Conservation (phyloP, 257 asterid genomes). For the Sherardia arvensis region DNA sequence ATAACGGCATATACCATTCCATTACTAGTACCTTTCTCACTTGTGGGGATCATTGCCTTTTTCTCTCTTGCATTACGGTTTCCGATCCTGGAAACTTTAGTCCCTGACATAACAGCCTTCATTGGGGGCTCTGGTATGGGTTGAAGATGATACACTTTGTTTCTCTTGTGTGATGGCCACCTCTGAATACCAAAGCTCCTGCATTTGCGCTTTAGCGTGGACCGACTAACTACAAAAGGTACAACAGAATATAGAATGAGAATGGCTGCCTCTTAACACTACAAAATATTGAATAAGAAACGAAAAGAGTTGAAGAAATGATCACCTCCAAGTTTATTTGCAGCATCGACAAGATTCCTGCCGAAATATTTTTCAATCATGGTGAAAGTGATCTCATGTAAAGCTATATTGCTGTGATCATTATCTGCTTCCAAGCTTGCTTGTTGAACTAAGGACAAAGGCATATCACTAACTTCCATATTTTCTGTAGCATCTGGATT, state of each 20-base stretch:
- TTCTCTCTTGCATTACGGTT: neutral
- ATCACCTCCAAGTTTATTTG: neutral
- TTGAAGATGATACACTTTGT: neutral
- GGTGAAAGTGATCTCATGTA: too few species aligned
- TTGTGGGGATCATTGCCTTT: neutral
- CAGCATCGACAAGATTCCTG: neutral
- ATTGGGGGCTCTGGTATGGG: neutral
- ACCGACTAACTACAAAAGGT: neutral
- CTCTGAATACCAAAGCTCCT: neutral
- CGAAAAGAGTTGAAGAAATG: neutral
- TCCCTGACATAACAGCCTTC: neutral
- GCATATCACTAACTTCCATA: too few species aligned
- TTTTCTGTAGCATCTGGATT: too few species aligned
- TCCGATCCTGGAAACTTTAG: neutral
- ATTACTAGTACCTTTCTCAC: neutral
- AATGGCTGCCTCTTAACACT: too few species aligned
- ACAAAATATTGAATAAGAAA: too few species aligned
- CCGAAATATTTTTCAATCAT: neutral
- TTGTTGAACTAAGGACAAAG: too few species aligned
- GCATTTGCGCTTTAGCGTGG: neutral
- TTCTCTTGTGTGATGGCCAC: neutral
- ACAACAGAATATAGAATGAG: neutral
- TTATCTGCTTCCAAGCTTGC: too few species aligned
- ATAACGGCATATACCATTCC: neutral
- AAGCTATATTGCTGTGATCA: too few species aligned